Base-by-base conservation (phyloP, 805 yeast species). In the Myxozyma kluyveri region DNA sequence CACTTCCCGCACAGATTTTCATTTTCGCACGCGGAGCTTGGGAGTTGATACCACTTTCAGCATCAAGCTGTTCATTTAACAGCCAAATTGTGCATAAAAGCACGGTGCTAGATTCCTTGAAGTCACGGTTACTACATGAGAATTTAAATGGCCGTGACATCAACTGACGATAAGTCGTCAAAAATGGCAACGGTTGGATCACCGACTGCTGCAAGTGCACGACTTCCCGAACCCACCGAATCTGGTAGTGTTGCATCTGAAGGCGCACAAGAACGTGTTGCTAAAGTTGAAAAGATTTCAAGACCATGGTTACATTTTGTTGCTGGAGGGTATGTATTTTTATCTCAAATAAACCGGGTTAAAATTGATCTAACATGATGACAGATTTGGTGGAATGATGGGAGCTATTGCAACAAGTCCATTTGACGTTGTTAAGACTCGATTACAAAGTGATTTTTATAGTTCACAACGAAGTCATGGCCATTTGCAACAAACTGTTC, bases 371-470 rank as follows among this genome's bases (percentile, higher is more conserved):
- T n/a, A 10, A 32, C 33, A 38, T 17, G 17, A 2, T 10, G 12
- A 1, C 32, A 95, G 96, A 12, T 67, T 87, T 23, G 99, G 97
- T 31, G 99, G 99, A 14, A 93, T 93, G 97, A 87, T 91, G 27
- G 99, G 99, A 23, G 96, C 99, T 1, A 72, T 91, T 2, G 83
- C 82, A 49, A 93, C 99, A 0, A 84, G 96, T 62, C 99, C 99
- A 0, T 80, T 93, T 56, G 99, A 93, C 70, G 76, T 93, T 45
- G 96, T 93, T 33, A 93, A 93, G 66, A 93, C 99, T 0, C 77
- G 99, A 64, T 72, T 93, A 49, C 99, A 93, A 68, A 85, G 96
- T 54, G 96, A 89, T 64, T 87, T 84, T 4, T 90, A 84, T 52
- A 41, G 47, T 14, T 22, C 50, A 2, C 56, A 57, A 44, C 21